A percentile compares a stretch with the other conserved stretches of the same genome.
These are phyloP conservation scores for Exophiala xenobiotica DNA, from an alignment of 2,329 filamentous ascomycete species.

Conservation along the genomic window DNA sequence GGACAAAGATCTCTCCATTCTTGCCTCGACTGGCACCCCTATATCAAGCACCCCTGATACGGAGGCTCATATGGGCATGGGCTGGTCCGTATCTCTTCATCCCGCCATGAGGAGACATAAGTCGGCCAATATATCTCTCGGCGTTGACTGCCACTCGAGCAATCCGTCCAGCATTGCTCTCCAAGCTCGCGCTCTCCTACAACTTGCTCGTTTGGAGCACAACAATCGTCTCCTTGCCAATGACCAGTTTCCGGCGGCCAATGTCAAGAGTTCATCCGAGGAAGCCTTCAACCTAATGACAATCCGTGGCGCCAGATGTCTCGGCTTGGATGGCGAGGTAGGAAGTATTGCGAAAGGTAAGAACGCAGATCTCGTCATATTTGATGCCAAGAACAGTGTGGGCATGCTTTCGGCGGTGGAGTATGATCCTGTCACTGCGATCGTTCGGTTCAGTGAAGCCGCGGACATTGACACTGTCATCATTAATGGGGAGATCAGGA, in stretches of 20 bases:
- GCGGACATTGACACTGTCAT: constrained; percentile 47
- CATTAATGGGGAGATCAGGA: constrained; percentile 45
- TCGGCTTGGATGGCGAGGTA: constrained; percentile 43
- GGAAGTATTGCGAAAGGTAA: constrained; percentile 50
- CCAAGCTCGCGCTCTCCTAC: constrained; percentile 33
- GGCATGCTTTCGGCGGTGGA: constrained; percentile 44
- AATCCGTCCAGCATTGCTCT: constrained; percentile 33
- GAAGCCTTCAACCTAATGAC: constrained; percentile 53
- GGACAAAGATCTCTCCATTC: constrained; percentile 29
- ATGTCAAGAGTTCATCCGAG: constrained; percentile 38
- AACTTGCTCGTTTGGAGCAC: constrained; percentile 33
- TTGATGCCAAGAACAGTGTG: constrained; percentile 41
- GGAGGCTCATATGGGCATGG: constrained; percentile 51
- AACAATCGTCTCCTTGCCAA: constrained; percentile 33
- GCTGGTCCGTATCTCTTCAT: constrained; percentile 38
- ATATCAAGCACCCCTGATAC: constrained; percentile 51
- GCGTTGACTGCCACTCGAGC: constrained; percentile 37
- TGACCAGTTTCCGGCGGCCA: constrained; percentile 29
- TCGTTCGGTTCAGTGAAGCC: constrained; percentile 44
- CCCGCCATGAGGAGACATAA: constrained; percentile 14
- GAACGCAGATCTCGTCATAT: constrained; percentile 51
- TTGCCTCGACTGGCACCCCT: constrained; percentile 24
- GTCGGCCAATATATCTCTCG: constrained; percentile 29
- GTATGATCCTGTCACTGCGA: constrained; percentile 44
- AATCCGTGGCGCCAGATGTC: constrained; percentile 46